These are phyloP conservation scores for Aspergillus cavernicola DNA, from an alignment of 495 filamentous ascomycete species.

Conservation along the genomic window DNA sequence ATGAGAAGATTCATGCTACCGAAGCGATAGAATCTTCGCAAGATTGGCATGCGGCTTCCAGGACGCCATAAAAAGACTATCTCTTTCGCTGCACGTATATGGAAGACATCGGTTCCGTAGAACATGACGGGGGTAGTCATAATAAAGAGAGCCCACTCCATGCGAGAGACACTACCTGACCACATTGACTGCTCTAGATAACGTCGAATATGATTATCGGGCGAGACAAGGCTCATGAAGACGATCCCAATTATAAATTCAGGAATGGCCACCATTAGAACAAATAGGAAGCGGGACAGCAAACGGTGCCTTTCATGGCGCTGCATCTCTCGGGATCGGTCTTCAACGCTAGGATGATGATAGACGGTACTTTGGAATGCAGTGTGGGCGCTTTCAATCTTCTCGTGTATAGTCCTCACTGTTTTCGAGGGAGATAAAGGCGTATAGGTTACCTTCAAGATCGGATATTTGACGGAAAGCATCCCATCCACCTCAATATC, in stretches of 20 bases:
- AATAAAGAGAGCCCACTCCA: conserved; percentile 80
- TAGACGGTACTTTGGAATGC: conserved; percentile 66
- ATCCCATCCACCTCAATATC: conserved; percentile 47
- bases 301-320: conserved; percentile 58
- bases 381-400: conserved; percentile 61
- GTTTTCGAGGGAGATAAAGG: conserved; percentile 69
- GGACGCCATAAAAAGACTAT: conserved; percentile 73
- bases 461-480: conserved; percentile 54
- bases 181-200: conserved; percentile 68
- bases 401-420: conserved; percentile 65
- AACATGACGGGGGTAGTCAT: conserved; percentile 89
- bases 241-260: conserved; percentile 89
- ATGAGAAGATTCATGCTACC: conserved; percentile 97
- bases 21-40: conserved; percentile 82
- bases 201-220: conserved; percentile 48
- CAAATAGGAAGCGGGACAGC: conserved; percentile 62
- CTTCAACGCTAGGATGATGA: conserved; percentile 80
- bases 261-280: conserved; percentile 73
- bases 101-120: conserved; percentile 83
- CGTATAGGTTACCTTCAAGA: conserved; percentile 67
- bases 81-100: conserved; percentile 74
- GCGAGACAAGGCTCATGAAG: conserved; percentile 77
- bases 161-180: conserved; percentile 69
- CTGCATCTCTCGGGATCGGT: conserved; percentile 71
- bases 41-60: conserved; percentile 70